Percentiles rank a stretch among this genome's conserved stretches.
phyloP scores from a whole-genome alignment of 169 alveolate genomes.

The Eimeria mitis region DNA sequence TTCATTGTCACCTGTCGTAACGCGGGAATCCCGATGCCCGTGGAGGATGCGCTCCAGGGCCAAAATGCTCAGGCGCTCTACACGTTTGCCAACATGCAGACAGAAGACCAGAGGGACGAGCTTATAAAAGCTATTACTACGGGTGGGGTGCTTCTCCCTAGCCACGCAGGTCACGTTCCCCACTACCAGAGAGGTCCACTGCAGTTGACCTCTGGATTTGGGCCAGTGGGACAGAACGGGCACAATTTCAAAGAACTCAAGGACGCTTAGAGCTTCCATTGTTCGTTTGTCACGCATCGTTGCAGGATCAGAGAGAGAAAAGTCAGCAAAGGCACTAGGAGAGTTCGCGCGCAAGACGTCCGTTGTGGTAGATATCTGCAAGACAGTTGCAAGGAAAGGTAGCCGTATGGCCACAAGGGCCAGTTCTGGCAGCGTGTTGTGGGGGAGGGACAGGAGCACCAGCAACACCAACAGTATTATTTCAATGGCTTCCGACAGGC shows the following conservation, averaged over 20 bases:
- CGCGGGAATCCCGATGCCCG: slow-evolving; percentile 75
- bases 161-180: neutral
- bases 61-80: slow-evolving; percentile 55
- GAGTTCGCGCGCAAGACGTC: slow-evolving; percentile 65
- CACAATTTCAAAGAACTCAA: neutral
- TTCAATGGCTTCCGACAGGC: neutral
- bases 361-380: slow-evolving; percentile 53
- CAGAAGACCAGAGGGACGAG: slow-evolving; percentile 44
- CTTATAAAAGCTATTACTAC: slow-evolving; percentile 13
- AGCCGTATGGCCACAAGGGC: slow-evolving; percentile 36
- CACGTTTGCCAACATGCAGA: slow-evolving; percentile 28
- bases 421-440: slow-evolving; percentile 15
- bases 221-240: neutral
- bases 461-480: slow-evolving; percentile 33
- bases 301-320: slow-evolving; percentile 52
- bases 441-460: slow-evolving; percentile 31
- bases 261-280: neutral
- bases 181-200: neutral
- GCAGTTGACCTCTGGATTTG: neutral
- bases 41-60: slow-evolving; percentile 69
- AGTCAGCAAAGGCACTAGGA: slow-evolving; percentile 71
- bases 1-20: slow-evolving; percentile 72
- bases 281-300: slow-evolving; percentile 9
- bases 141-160: slow-evolving; percentile 24
- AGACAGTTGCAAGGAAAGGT: slow-evolving; percentile 51